Conservation (phyloP, 768 basidiomycete genomes). For the Boletus edulis region DNA sequence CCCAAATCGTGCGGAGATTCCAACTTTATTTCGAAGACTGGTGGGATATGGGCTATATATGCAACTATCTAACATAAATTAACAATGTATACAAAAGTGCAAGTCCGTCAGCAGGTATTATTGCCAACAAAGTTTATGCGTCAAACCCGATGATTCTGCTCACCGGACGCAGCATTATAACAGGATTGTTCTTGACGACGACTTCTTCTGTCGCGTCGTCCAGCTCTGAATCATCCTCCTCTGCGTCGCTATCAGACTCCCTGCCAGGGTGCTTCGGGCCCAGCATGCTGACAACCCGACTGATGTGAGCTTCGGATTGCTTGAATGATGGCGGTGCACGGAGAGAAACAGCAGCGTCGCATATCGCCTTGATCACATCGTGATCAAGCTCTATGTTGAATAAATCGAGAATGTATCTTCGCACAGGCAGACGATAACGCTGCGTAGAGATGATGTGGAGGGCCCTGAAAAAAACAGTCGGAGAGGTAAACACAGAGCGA, state of each 20-base stretch:
- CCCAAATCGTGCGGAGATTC: too few relatives aligned
- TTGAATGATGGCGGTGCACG: slow-evolving; percentile 46
- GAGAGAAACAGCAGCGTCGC: slow-evolving; percentile 49
- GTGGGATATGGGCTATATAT: slow-evolving; percentile 7
- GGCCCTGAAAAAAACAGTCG: slow-evolving; percentile 78
- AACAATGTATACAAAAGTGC: slow-evolving; percentile 5
- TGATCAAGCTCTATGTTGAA: slow-evolving; percentile 81
- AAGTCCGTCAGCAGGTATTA: neutral
- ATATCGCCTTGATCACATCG: slow-evolving; percentile 54
- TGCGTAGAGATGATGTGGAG: slow-evolving; percentile 86
- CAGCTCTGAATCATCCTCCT: slow-evolving; percentile 48
- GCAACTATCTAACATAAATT: slow-evolving; percentile 22
- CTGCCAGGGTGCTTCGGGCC: slow-evolving; percentile 50
- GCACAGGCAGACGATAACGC: slow-evolving; percentile 87
- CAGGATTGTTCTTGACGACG: slow-evolving; percentile 46
- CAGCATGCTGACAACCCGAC: slow-evolving; percentile 59
- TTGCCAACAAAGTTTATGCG: slow-evolving; percentile 8
- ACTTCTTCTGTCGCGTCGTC: slow-evolving; percentile 42
- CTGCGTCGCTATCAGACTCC: slow-evolving; percentile 60
- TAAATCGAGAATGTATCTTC: slow-evolving; percentile 88
- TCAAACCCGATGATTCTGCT: slow-evolving; percentile 60
- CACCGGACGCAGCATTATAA: slow-evolving; percentile 56
- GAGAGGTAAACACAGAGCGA: slow-evolving; percentile 71
- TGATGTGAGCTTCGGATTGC: slow-evolving; percentile 41
- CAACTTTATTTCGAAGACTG: too few relatives aligned